A percentile compares a stretch with the other conserved stretches of the same genome.
These are phyloP conservation scores for Apiotrichum laibachii DNA, from an alignment of 1,284 basidiomycete genomes.

Conservation along the genomic window DNA sequence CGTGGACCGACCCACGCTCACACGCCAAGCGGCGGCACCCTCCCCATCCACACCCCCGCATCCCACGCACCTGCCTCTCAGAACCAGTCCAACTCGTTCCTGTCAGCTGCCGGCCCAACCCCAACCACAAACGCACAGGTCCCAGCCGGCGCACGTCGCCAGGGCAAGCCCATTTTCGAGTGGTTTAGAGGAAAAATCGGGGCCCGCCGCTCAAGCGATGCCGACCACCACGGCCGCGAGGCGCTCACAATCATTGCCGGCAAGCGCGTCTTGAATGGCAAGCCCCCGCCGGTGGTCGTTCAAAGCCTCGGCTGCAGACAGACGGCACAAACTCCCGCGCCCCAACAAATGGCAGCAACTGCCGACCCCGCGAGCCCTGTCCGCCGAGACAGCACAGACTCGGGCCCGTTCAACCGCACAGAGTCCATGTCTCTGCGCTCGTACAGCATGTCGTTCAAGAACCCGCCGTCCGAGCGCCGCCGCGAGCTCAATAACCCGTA, in stretches of 20 bases:
- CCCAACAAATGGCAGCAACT: not conserved
- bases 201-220: conserved; percentile 28
- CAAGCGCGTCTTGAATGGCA: not conserved
- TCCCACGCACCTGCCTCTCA: not conserved
- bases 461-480: conserved; percentile 24
- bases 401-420: conserved; percentile 10
- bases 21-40: not conserved
- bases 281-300: not conserved
- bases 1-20: not conserved
- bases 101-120: not conserved
- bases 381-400: not conserved
- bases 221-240: conserved; percentile 7
- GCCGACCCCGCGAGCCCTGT: not conserved
- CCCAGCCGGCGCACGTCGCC: not conserved
- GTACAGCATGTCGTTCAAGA: conserved; percentile 19
- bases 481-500: conserved; percentile 47
- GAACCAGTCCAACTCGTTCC: not conserved
- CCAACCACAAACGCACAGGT: not conserved
- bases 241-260: conserved; percentile 38
- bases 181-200: conserved; percentile 83
- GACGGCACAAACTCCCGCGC: not conserved
- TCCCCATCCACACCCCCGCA: not conserved
- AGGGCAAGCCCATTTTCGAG: conserved; percentile 74
- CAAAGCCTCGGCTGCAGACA: not conserved
- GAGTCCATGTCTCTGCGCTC: conserved; percentile 46